These are phyloP conservation scores for Talaromyces sp. DNA, from an alignment of 2,329 filamentous ascomycete genomes.

Conservation along the genomic window DNA sequence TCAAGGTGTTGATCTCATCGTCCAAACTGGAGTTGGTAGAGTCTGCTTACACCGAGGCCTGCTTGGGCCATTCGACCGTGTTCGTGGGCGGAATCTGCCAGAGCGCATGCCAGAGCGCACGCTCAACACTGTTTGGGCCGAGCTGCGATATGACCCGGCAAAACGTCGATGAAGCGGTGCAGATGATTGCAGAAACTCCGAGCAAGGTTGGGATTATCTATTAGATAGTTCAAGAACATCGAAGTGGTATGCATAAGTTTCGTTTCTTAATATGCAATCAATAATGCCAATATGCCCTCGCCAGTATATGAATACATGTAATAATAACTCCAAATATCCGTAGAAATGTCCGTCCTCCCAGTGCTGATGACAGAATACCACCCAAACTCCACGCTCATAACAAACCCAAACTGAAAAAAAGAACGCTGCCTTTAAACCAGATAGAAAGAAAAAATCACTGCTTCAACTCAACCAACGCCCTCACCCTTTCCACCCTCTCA, in stretches of 20 bases:
- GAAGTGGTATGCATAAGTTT: neutral
- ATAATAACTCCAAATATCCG: neutral
- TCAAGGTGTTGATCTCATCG: neutral
- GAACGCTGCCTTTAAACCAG: neutral
- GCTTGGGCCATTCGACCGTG: neutral
- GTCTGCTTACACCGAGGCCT: neutral
- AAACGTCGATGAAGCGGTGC: neutral
- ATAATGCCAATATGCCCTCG: neutral
- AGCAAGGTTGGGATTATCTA: neutral
- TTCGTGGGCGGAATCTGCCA: conserved; percentile 2
- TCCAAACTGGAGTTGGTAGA: neutral
- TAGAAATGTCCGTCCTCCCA: neutral
- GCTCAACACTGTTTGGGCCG: neutral
- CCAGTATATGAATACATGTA: neutral
- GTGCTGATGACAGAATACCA: neutral
- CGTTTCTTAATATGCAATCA: neutral
- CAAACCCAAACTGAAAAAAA: neutral
- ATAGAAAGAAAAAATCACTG: neutral
- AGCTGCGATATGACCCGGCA: neutral
- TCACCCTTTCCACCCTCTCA: conserved; percentile 54
- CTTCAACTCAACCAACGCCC: conserved; percentile 44
- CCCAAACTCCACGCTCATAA: neutral
- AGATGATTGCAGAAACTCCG: neutral
- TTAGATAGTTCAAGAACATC: neutral
- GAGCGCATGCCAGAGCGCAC: neutral